phyloP scores from a whole-genome alignment of 2,329 filamentous ascomycete genomes.

The Fusarium tupiense region DNA sequence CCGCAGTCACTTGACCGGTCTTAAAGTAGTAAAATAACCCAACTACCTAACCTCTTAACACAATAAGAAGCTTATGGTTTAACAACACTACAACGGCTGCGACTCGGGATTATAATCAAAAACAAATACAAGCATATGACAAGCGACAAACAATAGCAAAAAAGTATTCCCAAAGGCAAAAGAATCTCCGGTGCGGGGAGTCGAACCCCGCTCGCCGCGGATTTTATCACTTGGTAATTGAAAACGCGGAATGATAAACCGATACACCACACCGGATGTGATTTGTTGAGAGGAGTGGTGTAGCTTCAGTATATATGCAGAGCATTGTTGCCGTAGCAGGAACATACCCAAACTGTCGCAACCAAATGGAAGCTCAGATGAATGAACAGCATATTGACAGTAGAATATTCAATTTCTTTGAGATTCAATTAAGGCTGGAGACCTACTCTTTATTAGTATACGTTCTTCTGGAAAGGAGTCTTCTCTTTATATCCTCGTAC shows the following conservation, averaged over 20 bases:
- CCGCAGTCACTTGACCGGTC: neutral
- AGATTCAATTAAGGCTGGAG: neutral
- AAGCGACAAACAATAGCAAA: neutral
- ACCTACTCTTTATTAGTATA: rapidly evolving
- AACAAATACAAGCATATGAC: neutral
- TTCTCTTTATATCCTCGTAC: too few species aligned
- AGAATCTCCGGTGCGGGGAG: conserved; percentile 20
- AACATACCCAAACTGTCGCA: neutral
- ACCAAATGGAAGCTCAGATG: neutral
- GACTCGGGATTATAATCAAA: neutral
- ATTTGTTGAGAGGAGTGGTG: rapidly evolving
- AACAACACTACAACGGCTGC: neutral
- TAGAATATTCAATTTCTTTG: too few species aligned
- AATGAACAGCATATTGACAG: neutral
- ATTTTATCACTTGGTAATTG: neutral
- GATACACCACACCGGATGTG: conserved; percentile 28
- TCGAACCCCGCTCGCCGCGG: conserved; percentile 31
- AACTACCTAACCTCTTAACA: too few species aligned
- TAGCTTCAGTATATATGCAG: neutral
- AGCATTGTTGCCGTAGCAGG: rapidly evolving
- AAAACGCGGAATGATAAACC: conserved; percentile 31
- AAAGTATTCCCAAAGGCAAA: neutral
- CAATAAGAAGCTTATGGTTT: too few species aligned
- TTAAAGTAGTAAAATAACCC: neutral
- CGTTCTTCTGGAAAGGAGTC: neutral